Base-by-base conservation (phyloP, 2,329 filamentous ascomycete species). In the Penicillium sp. region DNA sequence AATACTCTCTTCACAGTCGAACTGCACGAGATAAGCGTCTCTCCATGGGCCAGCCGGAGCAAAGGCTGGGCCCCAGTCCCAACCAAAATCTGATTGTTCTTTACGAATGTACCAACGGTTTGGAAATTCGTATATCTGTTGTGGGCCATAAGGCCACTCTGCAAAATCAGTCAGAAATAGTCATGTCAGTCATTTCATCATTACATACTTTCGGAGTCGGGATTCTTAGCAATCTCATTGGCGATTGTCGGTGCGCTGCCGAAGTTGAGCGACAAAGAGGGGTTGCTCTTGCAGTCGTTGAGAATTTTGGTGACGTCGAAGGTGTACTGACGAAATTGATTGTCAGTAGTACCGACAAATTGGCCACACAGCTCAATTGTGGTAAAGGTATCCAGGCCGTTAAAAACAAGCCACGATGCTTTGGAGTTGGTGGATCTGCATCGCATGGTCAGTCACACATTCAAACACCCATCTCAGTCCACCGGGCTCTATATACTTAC, bases 31-130 rank as follows among this genome's bases (percentile, higher is more conserved):
- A 66, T 80, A 84, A 1, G 82, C 84, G 43, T 84, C 81, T 59
- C 82, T 78, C 86, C 85, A 88, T 7, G 84, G 82, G 2, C 86
- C 85, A n/a, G 82, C 81, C 0, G 85, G 84, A n/a, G 80, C 77
- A 65, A 87, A 86, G 0, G 81, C 82, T 10, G 83, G 83, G 10
- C 83, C 83, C 84, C 84, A 86, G 58, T 87, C 84, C 85, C 85
- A 88, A 2, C 86, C 86, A 67, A 87, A 87, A 66, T 87, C 84
- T 8, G 77, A 83, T 66, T 87, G 82, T 65, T 87, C 81, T 65
- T 87, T 87, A 29, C 85, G 78, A 35, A 87, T 81, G 59, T 82
- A 85, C 67, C 81, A 78, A 7, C 82, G 76, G 56, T 85, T 81
- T 0, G 75, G 68, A 49, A 83, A 84, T 59, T 85, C 82, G 55